Evolutionary conservation across 306 rosid genomes (phyloP), one percentile per base, ranked within the genome.

Genomic region (Dalbergia oliveri): DNA sequence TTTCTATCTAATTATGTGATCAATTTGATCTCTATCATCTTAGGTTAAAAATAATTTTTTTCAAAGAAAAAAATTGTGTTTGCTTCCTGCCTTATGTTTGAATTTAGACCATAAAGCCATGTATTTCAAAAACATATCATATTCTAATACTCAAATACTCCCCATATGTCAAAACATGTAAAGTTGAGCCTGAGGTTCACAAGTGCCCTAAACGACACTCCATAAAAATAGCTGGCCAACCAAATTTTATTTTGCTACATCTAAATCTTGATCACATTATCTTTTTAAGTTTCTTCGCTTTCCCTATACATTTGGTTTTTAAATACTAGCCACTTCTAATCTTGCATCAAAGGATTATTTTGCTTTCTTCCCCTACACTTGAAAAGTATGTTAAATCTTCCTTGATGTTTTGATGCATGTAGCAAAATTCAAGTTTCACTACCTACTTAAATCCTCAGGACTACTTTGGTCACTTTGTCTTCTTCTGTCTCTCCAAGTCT

Each of bases 401-500:
- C 54, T 37, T 39, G 19, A 23, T 19, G 57, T 37, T 62, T 43
- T 80, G 70, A 37, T 35, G 56, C 72, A 70, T 51, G n/a, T 51
- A n/a, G 9, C 0, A 26, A 2, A 26, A 26, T 26, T 37, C 16
- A 54, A 12, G 54, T 14, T 47, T 53, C 47, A 23, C 62, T 60
- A 82, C 72, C 72, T 69, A 8, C 16, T 16, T 47, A 54, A 9
- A 34, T 43, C 83, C 44, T 54, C 83, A 54, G 83, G 63, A 67
- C 62, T 65, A 51, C 10, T 72, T 75, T 78, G 72, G 35, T 45
- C 49, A 65, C 79, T 78, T 70, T 79, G 83, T 59, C 71, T 31
- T 75, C 54, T 85, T 74, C 79, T 86, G 0, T 73, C 85, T 82
- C 88, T 81, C 75, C 82, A 81, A 12, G 81, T 44, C 59, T 87